Conservation (phyloP, 83 land plant species). For the Diphasiastrum complanatum region DNA sequence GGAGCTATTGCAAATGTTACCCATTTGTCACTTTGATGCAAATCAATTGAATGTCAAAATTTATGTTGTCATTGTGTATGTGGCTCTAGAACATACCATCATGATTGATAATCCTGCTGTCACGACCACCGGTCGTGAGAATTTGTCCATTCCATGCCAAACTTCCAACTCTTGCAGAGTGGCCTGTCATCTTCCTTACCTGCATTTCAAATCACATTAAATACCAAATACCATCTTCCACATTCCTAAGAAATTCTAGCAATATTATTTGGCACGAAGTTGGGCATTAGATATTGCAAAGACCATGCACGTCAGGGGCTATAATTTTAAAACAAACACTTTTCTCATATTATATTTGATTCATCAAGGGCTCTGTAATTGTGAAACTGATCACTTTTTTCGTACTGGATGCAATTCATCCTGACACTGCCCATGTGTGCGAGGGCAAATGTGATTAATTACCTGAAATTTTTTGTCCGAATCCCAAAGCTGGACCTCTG, state of each 20-base stretch:
- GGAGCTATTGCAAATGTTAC: no score
- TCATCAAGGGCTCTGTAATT: neutral
- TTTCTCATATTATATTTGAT: neutral
- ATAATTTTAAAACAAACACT: no score
- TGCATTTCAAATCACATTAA: constrained; percentile 10
- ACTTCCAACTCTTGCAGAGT: constrained; percentile 43
- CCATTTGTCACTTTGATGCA: neutral
- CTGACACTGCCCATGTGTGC: no score
- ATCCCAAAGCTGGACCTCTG: constrained; percentile 59
- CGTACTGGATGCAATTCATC: neutral
- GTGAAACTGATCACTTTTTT: neutral
- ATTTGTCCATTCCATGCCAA: constrained; percentile 63
- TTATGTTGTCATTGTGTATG: neutral
- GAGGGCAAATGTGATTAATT: neutral
- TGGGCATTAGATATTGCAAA: neutral
- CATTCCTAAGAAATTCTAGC: neutral
- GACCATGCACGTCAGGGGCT: neutral
- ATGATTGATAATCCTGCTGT: constrained; percentile 57
- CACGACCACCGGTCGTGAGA: constrained; percentile 59
- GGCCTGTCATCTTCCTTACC: constrained; percentile 51
- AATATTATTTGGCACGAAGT: neutral
- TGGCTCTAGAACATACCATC: constrained; percentile 40
- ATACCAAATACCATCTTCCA: neutral
- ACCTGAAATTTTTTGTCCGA: constrained; percentile 32
- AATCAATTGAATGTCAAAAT: neutral